A percentile compares a stretch with the other conserved stretches of the same genome.
Conservation (phyloP, 495 filamentous ascomycete species). For the Sabuloglossum arenarium region DNA sequence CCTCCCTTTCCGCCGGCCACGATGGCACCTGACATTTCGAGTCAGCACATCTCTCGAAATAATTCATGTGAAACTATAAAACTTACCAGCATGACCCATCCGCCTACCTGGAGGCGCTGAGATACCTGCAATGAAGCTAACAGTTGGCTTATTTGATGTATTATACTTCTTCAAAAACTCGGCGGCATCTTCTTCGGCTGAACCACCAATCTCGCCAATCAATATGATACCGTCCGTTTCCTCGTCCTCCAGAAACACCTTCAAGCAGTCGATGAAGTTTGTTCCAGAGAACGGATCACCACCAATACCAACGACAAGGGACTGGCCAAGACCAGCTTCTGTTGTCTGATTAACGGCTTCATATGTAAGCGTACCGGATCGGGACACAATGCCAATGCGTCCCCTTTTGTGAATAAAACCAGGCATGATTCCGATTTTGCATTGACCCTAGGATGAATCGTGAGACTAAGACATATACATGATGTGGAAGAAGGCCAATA, state of each 20-base stretch:
- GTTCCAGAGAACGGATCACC: slow-evolving; percentile 98
- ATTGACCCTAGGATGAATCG: slow-evolving; percentile 47
- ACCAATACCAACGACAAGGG: slow-evolving; percentile 93
- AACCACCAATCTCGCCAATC: slow-evolving; percentile 98
- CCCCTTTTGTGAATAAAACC: slow-evolving; percentile 99
- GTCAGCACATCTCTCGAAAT: neutral
- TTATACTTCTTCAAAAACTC: slow-evolving; percentile 89
- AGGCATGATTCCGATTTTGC: slow-evolving; percentile 99
- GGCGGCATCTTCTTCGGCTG: slow-evolving; percentile 91
- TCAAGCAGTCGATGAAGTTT: slow-evolving; percentile 98
- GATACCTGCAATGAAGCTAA: slow-evolving; percentile 97
- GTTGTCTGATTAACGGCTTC: slow-evolving; percentile 99
- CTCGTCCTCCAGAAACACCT: slow-evolving; percentile 86
- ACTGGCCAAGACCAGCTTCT: slow-evolving; percentile 87
- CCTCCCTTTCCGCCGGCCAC: slow-evolving; percentile 94
- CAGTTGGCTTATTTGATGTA: slow-evolving; percentile 81
- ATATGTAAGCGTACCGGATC: slow-evolving; percentile 95
- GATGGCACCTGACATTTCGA: slow-evolving; percentile 45
- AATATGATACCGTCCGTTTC: slow-evolving; percentile 99
- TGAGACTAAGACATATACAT: neutral
- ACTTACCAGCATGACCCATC: slow-evolving; percentile 84
- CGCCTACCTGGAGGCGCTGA: slow-evolving; percentile 85
- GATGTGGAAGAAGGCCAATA: slow-evolving; percentile 19
- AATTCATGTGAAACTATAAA: neutral
- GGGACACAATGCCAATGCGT: slow-evolving; percentile 93